Percentiles rank a stretch among this genome's conserved stretches.
Evolutionary conservation across 106 monocot species (phyloP).

Genomic region (Acanthochlamys bracteata): DNA sequence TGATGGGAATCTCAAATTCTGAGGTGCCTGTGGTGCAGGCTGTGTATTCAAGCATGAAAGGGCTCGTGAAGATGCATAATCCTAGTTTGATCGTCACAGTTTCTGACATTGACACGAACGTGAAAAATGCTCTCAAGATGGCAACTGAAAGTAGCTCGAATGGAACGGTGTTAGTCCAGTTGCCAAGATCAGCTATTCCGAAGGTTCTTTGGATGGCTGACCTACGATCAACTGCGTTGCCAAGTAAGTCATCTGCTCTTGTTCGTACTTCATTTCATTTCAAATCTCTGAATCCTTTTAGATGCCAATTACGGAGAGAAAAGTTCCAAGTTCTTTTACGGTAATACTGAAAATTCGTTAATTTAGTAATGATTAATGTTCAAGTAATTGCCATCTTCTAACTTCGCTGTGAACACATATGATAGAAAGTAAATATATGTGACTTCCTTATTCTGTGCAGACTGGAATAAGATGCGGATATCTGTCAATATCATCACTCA

Average conservation of each 20-base stretch:
- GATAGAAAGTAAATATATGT: too few species aligned
- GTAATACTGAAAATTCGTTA: too few species aligned
- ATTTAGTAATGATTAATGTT: too few species aligned
- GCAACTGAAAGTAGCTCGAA: slow-evolving; percentile 52
- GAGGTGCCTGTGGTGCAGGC: slow-evolving; percentile 76
- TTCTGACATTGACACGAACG: slow-evolving; percentile 43
- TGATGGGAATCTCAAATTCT: slow-evolving; percentile 55
- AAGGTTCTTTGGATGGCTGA: slow-evolving; percentile 94
- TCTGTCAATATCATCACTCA: slow-evolving; percentile 93
- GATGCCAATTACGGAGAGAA: not conserved
- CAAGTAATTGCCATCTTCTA: too few species aligned
- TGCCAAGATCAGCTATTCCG: slow-evolving; percentile 45
- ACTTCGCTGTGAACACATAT: too few species aligned
- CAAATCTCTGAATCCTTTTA: not conserved
- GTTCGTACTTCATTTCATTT: not conserved
- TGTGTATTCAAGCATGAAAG: slow-evolving; percentile 85
- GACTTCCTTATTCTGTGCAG: slow-evolving; percentile 22
- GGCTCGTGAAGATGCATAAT: slow-evolving; percentile 76
- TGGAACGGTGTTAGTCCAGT: slow-evolving; percentile 41
- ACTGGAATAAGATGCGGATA: slow-evolving; percentile 85
- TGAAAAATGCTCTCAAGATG: slow-evolving; percentile 77
- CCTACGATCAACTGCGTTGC: slow-evolving; percentile 53
- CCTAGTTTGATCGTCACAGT: slow-evolving; percentile 71
- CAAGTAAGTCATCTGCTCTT: slow-evolving; percentile 36
- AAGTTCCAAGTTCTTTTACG: too few species aligned